phyloP scores from a whole-genome alignment of 495 filamentous ascomycete genomes.

The Talaromyces thailandensis region DNA sequence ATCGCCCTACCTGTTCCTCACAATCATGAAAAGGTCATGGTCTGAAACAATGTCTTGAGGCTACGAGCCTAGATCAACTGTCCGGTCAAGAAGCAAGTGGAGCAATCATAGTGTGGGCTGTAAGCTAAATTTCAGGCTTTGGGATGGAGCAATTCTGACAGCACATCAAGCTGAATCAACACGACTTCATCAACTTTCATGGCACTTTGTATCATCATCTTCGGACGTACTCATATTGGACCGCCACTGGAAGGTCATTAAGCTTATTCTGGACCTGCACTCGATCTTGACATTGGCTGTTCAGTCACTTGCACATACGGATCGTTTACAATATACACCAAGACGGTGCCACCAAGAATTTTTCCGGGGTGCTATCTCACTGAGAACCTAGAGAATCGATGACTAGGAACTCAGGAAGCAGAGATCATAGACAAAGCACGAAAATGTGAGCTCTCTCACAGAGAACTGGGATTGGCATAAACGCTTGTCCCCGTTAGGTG shows the following conservation, averaged over 20 bases:
- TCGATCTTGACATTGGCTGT: neutral
- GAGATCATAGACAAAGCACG: neutral
- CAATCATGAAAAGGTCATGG: neutral
- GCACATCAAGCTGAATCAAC: no score
- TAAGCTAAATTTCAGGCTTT: neutral
- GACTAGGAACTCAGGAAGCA: neutral
- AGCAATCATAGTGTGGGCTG: neutral
- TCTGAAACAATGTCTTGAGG: neutral
- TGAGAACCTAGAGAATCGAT: neutral
- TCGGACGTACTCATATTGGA: neutral
- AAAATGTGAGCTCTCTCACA: constrained; percentile 1
- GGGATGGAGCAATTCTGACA: neutral
- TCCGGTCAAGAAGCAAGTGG: neutral
- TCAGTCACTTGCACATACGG: neutral
- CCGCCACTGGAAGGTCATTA: neutral
- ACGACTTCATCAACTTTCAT: no score
- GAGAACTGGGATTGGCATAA: neutral
- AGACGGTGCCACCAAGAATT: neutral
- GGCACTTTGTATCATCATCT: neutral
- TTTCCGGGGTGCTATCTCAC: neutral
- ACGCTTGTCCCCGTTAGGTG: neutral
- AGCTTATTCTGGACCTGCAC: neutral
- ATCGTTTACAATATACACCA: neutral
- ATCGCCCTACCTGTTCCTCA: neutral
- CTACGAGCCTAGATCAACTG: neutral